Evolutionary conservation across 495 filamentous ascomycete genomes (phyloP).

Genomic region (Rhypophila decipiens): DNA sequence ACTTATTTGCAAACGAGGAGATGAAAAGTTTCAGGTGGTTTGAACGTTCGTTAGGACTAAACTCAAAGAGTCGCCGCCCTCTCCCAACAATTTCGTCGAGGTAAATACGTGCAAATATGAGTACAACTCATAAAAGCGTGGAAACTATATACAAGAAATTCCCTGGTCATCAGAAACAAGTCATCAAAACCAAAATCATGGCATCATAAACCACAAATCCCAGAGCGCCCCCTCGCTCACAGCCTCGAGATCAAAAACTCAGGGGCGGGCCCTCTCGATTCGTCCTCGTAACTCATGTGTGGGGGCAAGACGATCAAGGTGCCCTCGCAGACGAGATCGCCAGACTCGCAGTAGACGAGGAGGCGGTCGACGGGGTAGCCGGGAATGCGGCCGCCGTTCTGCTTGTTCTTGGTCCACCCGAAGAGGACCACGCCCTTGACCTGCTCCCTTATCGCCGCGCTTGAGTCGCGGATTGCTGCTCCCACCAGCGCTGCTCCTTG

Average conservation of each 20-base stretch:
- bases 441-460: constrained; percentile 34
- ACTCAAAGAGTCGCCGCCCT: too few relatives aligned
- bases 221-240: too few relatives aligned
- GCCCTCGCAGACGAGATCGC: constrained; percentile 48
- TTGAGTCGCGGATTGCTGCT: constrained; percentile 37
- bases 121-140: too few relatives aligned
- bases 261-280: constrained; percentile 10
- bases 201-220: too few relatives aligned
- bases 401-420: constrained; percentile 52
- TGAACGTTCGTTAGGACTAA: too few relatives aligned
- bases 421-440: constrained; percentile 50
- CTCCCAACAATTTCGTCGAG: too few relatives aligned
- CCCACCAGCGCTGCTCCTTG: constrained; percentile 53
- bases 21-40: too few relatives aligned
- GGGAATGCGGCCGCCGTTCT: constrained; percentile 40
- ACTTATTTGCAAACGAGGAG: too few relatives aligned
- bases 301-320: constrained; percentile 35
- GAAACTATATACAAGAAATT: too few relatives aligned
- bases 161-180: too few relatives aligned
- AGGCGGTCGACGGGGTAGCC: constrained; percentile 39
- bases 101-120: too few relatives aligned
- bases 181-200: too few relatives aligned
- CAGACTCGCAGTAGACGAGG: constrained; percentile 46
- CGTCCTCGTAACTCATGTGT: constrained; percentile 8
- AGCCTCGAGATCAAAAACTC: constrained; percentile 14